Evolutionary conservation across 1,139 yeast genomes (phyloP).

Genomic region (Taiozyma sp.): DNA sequence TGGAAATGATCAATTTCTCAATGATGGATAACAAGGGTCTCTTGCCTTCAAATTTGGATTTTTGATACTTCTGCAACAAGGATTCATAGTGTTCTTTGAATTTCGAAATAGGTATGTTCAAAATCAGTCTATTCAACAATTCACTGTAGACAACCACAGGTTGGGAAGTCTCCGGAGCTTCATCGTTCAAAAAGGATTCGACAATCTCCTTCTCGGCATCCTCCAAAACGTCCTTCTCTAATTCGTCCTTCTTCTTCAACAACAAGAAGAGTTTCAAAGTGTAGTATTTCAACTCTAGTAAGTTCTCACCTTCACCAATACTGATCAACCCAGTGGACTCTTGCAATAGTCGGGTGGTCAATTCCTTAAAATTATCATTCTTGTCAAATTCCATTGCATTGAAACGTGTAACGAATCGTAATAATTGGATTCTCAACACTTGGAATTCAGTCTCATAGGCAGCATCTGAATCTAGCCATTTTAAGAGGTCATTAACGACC

Average conservation of each 20-base stretch:
- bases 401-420: conserved; percentile 39
- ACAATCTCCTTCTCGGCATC: conserved; percentile 24
- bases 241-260: conserved; percentile 25
- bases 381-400: conserved; percentile 15
- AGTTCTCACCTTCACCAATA: conserved; percentile 32
- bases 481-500: conserved; percentile 47
- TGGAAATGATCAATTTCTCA: conserved; percentile 29
- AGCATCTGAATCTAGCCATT: conserved; percentile 58
- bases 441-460: conserved; percentile 55
- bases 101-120: conserved; percentile 9
- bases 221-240: conserved; percentile 28
- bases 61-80: conserved; percentile 19
- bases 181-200: conserved; percentile 22
- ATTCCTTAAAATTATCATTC: conserved; percentile 18
- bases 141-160: conserved; percentile 18
- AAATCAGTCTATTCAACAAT: conserved; percentile 17
- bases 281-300: conserved; percentile 40
- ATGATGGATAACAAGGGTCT: conserved; percentile 35
- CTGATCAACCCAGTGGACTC: conserved; percentile 49
- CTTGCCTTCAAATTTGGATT: conserved; percentile 26
- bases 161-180: conserved; percentile 16
- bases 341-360: conserved; percentile 34
- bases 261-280: conserved; percentile 41
- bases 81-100: conserved; percentile 16
- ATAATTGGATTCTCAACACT: conserved; percentile 45